Base-by-base conservation (phyloP, 345 rosid species). In the Salix koriyanagi region DNA sequence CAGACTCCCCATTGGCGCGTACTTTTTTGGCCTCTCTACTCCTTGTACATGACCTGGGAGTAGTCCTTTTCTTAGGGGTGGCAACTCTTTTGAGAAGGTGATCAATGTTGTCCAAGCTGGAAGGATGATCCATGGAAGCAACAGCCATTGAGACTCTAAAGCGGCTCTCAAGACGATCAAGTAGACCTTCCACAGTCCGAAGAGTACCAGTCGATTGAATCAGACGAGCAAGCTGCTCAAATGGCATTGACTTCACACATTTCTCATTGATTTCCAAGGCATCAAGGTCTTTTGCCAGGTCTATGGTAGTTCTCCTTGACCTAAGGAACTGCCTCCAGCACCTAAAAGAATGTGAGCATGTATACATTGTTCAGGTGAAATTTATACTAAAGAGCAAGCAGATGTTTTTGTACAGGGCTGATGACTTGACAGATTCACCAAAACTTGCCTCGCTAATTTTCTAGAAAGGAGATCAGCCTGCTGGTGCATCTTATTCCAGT, bases 51-150 rank as follows among this genome's bases (percentile, higher is more conserved):
- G 82, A 72, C 68, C 89, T 86, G 9, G 85, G 75, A 70, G 80
- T 78, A 67, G 83, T 69, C 79, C 88, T 88, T 84, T 82, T 92
- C 84, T 83, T 89, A 2, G 98, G 94, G 32, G 91, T 86, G 48
- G 89, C 92, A 68, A 96, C 97, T 86, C 94, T 86, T 82, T 85
- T 89, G 62, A 95, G 90, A 77, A 96, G 97, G 84, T 94, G 97
- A 86, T 94, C 97, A 65, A 94, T 91, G 81, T 91, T 90, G 70
- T 87, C 94, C 84, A 89, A 65, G 23, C 74, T 76, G 46, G 84
- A 80, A 39, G 84, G 41, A 23, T 81, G 80, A 76, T 75, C 80
- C 65, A 72, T 30, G 8, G 75, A 50, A 71, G 81, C 77, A 67
- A 86, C 83, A 70, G 78, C 80, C 73, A 75, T 88, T 41, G 89